These are phyloP conservation scores for Geotrichum candidum DNA, from an alignment of 1,139 yeast species.

Conservation along the genomic window DNA sequence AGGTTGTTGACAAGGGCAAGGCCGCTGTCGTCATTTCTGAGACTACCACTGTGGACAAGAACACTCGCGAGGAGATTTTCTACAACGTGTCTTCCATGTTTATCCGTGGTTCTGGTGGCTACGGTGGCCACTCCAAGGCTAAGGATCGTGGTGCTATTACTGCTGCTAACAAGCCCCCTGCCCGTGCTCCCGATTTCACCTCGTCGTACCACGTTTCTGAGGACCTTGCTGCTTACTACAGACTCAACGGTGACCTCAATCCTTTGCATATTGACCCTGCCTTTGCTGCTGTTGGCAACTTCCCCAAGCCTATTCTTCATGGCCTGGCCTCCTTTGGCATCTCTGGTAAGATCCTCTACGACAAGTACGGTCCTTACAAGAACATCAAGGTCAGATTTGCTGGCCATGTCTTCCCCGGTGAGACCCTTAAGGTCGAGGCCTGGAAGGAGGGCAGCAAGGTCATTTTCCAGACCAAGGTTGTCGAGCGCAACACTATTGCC, in stretches of 20 bases:
- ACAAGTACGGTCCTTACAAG: slow-evolving; percentile 71
- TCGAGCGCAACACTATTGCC: slow-evolving; percentile 73
- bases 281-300: slow-evolving; percentile 85
- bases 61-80: slow-evolving; percentile 63
- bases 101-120: slow-evolving; percentile 68
- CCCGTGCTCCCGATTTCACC: slow-evolving; percentile 62
- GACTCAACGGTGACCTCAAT: slow-evolving; percentile 90
- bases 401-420: slow-evolving; percentile 96
- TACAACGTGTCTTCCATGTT: slow-evolving; percentile 83
- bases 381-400: slow-evolving; percentile 90
- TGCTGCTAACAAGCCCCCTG: slow-evolving; percentile 59
- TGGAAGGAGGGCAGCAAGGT: slow-evolving; percentile 63
- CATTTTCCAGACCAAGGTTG: slow-evolving; percentile 75
- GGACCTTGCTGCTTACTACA: slow-evolving; percentile 84
- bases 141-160: slow-evolving; percentile 55
- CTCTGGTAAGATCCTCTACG: slow-evolving; percentile 67
- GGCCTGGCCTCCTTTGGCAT: slow-evolving; percentile 89
- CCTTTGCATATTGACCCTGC: slow-evolving; percentile 93
- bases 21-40: slow-evolving; percentile 81
- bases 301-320: slow-evolving; percentile 82
- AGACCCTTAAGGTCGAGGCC: slow-evolving; percentile 70
- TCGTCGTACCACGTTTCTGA: slow-evolving; percentile 53
- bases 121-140: slow-evolving; percentile 49
- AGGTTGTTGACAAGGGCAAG: slow-evolving; percentile 79
- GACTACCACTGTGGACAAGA: slow-evolving; percentile 60